Conservation (phyloP, 345 rosid genomes). For the Noccaea bulbosa region DNA sequence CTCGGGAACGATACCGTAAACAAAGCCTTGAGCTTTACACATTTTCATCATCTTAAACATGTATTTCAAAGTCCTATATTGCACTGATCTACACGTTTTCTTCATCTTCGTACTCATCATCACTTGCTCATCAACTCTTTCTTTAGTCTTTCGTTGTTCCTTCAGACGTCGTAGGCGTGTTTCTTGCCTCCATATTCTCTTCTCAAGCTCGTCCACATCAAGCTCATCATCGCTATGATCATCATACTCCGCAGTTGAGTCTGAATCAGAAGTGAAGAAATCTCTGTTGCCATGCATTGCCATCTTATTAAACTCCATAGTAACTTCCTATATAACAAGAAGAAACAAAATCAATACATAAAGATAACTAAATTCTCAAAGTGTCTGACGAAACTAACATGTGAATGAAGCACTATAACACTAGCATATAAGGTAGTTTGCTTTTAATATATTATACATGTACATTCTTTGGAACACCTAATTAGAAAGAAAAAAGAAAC, state of each 20-base stretch:
- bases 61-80: not conserved
- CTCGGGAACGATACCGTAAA: conserved; percentile 5
- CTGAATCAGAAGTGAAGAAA: not conserved
- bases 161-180: not conserved
- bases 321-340: not conserved
- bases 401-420: not conserved
- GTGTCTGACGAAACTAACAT: not conserved
- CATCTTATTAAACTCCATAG: not conserved
- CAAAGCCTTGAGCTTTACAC: conserved; percentile 7
- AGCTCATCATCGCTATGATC: conserved; percentile 2
- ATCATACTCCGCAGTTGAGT: not conserved
- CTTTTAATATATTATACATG: no score
- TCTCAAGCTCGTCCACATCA: conserved; percentile 7
- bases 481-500: no score
- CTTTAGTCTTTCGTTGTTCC: conserved; percentile 8
- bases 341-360: not conserved
- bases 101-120: not conserved
- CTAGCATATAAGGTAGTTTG: no score
- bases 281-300: not conserved
- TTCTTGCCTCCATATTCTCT: not conserved
- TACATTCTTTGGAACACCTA: no score
- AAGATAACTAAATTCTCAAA: not conserved
- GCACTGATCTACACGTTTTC: not conserved
- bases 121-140: conserved; percentile 1
- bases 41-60: conserved; percentile 6